phyloP scores from a whole-genome alignment of 75 land plant species.

The Cryptomeria japonica region DNA sequence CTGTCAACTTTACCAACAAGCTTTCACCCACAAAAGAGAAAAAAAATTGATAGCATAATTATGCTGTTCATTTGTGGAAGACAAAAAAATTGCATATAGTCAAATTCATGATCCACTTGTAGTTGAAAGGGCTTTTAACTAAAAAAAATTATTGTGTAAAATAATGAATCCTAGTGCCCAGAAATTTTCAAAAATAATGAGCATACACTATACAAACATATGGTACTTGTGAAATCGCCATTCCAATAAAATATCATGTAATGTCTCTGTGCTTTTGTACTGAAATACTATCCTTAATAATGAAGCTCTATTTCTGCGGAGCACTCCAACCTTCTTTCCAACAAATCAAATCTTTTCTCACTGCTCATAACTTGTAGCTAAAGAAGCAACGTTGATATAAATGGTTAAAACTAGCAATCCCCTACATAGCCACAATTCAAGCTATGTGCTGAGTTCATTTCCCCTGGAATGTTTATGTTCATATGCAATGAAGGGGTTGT shows the following conservation, averaged over 20 bases:
- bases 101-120: neutral
- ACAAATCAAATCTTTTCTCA: neutral
- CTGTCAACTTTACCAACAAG: neutral
- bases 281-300: neutral
- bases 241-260: neutral
- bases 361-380: neutral
- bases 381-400: neutral
- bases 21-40: neutral
- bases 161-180: neutral
- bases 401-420: neutral
- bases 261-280: neutral
- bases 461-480: neutral
- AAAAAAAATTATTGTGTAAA: neutral
- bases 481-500: neutral
- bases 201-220: neutral
- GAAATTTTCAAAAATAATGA: neutral
- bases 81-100: neutral
- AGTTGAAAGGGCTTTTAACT: neutral
- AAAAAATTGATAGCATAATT: neutral
- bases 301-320: neutral
- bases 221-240: neutral
- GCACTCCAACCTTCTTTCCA: neutral
- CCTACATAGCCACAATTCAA: neutral
- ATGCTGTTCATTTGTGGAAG: neutral
- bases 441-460: neutral